Conservation (phyloP, 2,329 filamentous ascomycete species). For the Colletotrichum cordylinicola region DNA sequence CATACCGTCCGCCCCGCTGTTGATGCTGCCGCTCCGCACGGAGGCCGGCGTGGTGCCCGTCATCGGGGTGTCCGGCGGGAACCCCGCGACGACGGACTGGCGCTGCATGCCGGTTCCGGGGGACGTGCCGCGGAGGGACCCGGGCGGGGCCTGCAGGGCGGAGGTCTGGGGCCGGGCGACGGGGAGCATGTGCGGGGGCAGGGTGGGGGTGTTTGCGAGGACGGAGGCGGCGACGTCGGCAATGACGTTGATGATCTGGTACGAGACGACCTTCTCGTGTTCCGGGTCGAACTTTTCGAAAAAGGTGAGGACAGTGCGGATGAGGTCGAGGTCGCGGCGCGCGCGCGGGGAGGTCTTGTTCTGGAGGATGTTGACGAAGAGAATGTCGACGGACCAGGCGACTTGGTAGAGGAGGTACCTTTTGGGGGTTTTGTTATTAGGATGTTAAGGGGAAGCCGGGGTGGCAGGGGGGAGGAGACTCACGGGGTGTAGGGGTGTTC, state of each 20-base stretch:
- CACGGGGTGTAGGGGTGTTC: constrained; percentile 12
- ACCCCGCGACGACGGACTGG: not conserved
- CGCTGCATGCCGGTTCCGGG: not conserved
- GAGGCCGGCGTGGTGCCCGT: not conserved
- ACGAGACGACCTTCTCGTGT: not conserved
- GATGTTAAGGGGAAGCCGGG: not conserved
- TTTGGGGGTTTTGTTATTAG: not conserved
- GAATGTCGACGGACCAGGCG: constrained; percentile 15
- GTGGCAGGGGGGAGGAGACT: not conserved
- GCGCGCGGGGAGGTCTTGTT: constrained; percentile 7
- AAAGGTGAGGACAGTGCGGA: constrained; percentile 12
- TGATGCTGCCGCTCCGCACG: not conserved
- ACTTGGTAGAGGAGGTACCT: constrained; percentile 13
- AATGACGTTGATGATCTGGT: constrained; percentile 9
- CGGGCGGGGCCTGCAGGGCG: not conserved
- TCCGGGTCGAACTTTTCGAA: constrained; percentile 13
- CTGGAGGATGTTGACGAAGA: constrained; percentile 16
- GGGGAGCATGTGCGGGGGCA: constrained; percentile 15
- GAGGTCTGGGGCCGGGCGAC: not conserved
- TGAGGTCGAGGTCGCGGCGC: constrained; percentile 13
- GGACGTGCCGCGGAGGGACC: not conserved
- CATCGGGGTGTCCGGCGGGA: not conserved
- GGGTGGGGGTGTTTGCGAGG: constrained; percentile 12
- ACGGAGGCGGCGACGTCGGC: constrained; percentile 11
- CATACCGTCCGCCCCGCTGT: not conserved